Evolutionary conservation across 2,329 filamentous ascomycete species (phyloP).

Genomic region (Aspergillus hortae): DNA sequence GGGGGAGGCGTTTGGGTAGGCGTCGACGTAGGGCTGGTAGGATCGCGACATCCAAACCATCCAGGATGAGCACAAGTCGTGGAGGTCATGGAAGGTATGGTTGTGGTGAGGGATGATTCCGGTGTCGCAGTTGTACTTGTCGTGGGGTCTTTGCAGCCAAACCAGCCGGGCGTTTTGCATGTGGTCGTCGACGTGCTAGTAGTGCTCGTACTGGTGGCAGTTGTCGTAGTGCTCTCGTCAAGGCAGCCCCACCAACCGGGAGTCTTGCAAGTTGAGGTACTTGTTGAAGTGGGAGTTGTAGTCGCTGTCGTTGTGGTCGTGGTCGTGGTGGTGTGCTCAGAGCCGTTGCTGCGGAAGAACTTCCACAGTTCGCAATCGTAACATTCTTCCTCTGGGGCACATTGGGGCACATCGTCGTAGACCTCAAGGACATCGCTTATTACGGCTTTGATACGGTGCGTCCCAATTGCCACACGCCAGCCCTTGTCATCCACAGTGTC

Average conservation of each 20-base stretch:
- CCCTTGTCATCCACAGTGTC: constrained; percentile 89
- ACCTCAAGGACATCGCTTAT: constrained; percentile 82
- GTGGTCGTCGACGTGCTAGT: constrained; percentile 35
- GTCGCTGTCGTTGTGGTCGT: constrained; percentile 57
- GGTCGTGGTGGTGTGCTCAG: constrained; percentile 61
- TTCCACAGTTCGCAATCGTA: constrained; percentile 92
- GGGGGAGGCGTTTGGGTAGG: constrained; percentile 12
- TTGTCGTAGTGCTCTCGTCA: constrained; percentile 46
- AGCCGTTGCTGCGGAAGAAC: constrained; percentile 89
- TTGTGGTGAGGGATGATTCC: constrained; percentile 15
- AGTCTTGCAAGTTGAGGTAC: constrained; percentile 84
- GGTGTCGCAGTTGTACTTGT: constrained; percentile 22
- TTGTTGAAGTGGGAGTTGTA: constrained; percentile 46
- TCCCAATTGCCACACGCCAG: constrained; percentile 87
- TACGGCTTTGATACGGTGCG: constrained; percentile 83
- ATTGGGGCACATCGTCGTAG: constrained; percentile 77
- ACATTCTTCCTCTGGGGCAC: constrained; percentile 72
- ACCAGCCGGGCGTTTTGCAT: constrained; percentile 43
- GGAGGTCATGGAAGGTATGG: constrained; percentile 14
- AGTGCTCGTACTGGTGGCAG: constrained; percentile 26
- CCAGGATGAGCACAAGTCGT: constrained; percentile 26
- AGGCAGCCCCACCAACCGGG: constrained; percentile 82
- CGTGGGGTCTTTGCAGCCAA: constrained; percentile 40
- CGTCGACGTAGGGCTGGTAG: constrained; percentile 15
- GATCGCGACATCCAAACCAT: constrained; percentile 36